Evolutionary conservation across 805 yeast genomes (phyloP), one percentile per base, ranked within the genome.

Genomic region (Candida sithepensis): DNA sequence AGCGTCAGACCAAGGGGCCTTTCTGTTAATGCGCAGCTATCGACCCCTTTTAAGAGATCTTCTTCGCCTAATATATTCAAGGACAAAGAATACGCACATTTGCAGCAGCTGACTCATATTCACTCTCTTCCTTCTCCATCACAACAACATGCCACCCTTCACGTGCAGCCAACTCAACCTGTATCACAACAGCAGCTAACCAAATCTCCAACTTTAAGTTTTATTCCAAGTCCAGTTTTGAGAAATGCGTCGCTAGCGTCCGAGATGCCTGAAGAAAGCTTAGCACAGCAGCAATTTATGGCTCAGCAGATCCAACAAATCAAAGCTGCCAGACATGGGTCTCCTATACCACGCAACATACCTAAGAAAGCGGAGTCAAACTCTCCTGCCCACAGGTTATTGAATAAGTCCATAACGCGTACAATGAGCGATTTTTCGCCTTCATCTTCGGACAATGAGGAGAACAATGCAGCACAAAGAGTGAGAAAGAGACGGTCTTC

Each of bases 371-470:
- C 47, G 5, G 55, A 50, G 4, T 24, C 47, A 3, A 52, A 49
- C n/a, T 43, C 49, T 3, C 60, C 67, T 3, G 67, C 65, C 3
- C 40, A 59, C 36, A 55, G 60, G 22, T 36, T 63, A 22, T 43
- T 63, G 10, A 58, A 59, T 32, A 61, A 55, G 42, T 53, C 63
- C 1, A 45, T 54, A 10, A 46, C 53, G 6, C 39, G 59, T 26
- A 49, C 60, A 12, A 43, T 53, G 39, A 59, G 61, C 44, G 69
- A 67, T 45, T 63, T 64, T 41, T 63, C 81, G 0, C 76, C 86
- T 0, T 77, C 81, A 12, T 82, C 90, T 1, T 84, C 91, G 0
- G 91, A 85, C 56, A 81, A 76, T 10, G 92, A 84, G 57, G 89
- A 79, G 21, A 68, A 70, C 58, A 65, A 77, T 2, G 84, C 85